These are phyloP conservation scores for Chlamydomonas applanata DNA, from an alignment of 139 green algal genomes.

Conservation along the genomic window DNA sequence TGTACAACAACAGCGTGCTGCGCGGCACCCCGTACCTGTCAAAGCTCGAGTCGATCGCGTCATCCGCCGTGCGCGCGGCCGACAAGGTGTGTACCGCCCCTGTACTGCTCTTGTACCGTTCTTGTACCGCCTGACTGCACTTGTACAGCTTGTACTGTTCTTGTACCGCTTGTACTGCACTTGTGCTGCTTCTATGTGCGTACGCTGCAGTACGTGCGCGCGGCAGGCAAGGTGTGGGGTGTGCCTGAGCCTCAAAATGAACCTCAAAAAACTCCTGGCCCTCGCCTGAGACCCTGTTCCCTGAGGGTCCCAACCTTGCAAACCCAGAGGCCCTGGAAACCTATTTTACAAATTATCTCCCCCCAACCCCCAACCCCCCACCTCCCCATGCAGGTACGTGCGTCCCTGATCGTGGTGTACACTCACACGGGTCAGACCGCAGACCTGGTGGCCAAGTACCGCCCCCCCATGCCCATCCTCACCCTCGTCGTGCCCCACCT, in stretches of 20 bases:
- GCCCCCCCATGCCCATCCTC: slow-evolving; percentile 84
- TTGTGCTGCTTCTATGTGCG: neutral
- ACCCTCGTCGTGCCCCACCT: slow-evolving; percentile 85
- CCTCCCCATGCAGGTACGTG: slow-evolving; percentile 48
- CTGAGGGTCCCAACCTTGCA: too few species aligned
- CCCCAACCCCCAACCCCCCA: too few species aligned
- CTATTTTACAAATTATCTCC: too few species aligned
- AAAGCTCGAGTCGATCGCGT: slow-evolving; percentile 87
- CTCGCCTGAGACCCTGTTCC: too few species aligned
- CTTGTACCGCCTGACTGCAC: too few species aligned
- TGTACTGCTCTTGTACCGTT: too few species aligned
- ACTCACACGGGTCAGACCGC: slow-evolving; percentile 69
- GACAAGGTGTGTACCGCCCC: slow-evolving; percentile 63
- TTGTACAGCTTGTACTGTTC: too few species aligned
- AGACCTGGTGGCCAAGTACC: slow-evolving; percentile 79
- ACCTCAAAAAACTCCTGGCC: too few species aligned
- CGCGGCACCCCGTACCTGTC: slow-evolving; percentile 37
- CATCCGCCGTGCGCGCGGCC: slow-evolving; percentile 78
- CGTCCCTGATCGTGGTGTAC: slow-evolving; percentile 81
- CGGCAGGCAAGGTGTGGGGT: too few species aligned
- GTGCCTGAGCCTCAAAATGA: too few species aligned
- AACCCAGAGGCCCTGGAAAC: too few species aligned
- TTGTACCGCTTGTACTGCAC: too few species aligned
- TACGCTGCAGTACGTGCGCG: neutral
- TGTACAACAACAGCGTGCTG: neutral